Conservation (phyloP, 2,329 filamentous ascomycete species). For the Spiromastix sp. region DNA sequence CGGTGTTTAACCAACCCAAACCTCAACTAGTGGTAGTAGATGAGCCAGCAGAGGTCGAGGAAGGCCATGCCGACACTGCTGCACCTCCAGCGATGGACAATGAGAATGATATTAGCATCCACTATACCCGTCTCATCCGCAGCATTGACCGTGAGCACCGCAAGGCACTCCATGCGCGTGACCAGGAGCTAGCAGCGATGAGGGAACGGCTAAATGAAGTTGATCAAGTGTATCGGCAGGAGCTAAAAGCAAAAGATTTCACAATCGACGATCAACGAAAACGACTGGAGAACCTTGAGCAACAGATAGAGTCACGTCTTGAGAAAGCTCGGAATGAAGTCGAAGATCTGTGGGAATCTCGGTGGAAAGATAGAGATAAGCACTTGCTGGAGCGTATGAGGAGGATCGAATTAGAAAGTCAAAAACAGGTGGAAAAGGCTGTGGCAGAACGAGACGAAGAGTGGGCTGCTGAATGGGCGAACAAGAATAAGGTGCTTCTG, state of each 20-base stretch:
- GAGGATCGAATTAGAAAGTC: constrained; percentile 14
- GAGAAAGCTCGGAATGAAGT: constrained; percentile 23
- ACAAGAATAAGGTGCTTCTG: constrained; percentile 10
- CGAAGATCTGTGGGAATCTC: constrained; percentile 24
- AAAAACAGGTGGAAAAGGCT: constrained; percentile 13
- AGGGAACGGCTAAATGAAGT: constrained; percentile 20
- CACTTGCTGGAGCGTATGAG: constrained; percentile 18
- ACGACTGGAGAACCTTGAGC: constrained; percentile 14
- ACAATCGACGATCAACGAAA: constrained; percentile 19
- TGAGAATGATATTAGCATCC: constrained; percentile 20
- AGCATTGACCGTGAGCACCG: constrained; percentile 21
- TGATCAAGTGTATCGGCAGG: constrained; percentile 21
- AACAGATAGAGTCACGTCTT: constrained; percentile 14
- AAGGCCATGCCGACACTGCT: constrained; percentile 11
- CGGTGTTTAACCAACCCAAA: constrained; percentile 3
- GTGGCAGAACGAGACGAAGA: constrained; percentile 13
- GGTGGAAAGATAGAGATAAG: constrained; percentile 24
- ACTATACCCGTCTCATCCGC: constrained; percentile 21
- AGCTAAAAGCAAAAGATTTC: constrained; percentile 20
- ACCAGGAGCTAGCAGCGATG: constrained; percentile 19
- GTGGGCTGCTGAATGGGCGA: constrained; percentile 12
- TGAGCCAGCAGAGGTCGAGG: constrained; percentile 10
- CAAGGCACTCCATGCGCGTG: constrained; percentile 18
- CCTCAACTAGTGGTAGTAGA: constrained; percentile 7
- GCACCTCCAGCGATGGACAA: constrained; percentile 19